phyloP scores from a whole-genome alignment of 2,329 filamentous ascomycete species.

The Clathrospora elynae region DNA sequence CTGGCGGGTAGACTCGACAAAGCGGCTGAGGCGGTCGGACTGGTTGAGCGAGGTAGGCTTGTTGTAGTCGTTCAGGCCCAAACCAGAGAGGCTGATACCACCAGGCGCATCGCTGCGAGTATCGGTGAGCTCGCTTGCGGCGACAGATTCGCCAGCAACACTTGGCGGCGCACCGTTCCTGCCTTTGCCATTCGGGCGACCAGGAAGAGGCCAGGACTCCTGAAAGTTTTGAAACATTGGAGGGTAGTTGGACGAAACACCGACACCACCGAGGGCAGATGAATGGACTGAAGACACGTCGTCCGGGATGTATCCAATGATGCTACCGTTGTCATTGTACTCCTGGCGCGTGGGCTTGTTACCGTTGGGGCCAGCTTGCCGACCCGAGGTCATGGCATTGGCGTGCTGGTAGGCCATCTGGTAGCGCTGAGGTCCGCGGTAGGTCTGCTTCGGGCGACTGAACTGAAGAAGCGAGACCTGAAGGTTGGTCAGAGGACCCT shows the following conservation, averaged over 20 bases:
- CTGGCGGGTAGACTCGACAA: constrained; percentile 83
- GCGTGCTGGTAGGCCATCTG: constrained; percentile 77
- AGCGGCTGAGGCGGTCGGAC: constrained; percentile 90
- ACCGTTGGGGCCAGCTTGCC: constrained; percentile 50
- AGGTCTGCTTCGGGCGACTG: constrained; percentile 88
- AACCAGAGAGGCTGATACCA: constrained; percentile 84
- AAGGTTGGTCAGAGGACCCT: constrained; percentile 93
- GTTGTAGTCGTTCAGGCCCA: constrained; percentile 73
- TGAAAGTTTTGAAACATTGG: constrained; percentile 95
- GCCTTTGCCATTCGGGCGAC: constrained; percentile 70
- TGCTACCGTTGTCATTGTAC: constrained; percentile 78
- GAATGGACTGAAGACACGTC: constrained; percentile 96
- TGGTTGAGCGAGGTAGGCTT: constrained; percentile 77
- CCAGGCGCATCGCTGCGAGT: constrained; percentile 78
- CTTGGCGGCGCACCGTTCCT: constrained; percentile 71
- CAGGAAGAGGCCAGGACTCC: constrained; percentile 86
- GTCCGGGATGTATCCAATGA: constrained; percentile 94
- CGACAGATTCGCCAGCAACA: constrained; percentile 88
- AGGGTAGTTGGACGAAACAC: constrained; percentile 82
- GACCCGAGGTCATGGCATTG: constrained; percentile 61
- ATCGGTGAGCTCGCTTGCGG: constrained; percentile 88
- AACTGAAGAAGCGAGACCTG: constrained; percentile 95
- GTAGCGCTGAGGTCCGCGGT: constrained; percentile 85
- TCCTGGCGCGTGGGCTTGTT: constrained; percentile 57
- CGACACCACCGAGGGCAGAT: constrained; percentile 83